Conservation (phyloP, 177 flowering plant species). For the Vitis hybrid region DNA sequence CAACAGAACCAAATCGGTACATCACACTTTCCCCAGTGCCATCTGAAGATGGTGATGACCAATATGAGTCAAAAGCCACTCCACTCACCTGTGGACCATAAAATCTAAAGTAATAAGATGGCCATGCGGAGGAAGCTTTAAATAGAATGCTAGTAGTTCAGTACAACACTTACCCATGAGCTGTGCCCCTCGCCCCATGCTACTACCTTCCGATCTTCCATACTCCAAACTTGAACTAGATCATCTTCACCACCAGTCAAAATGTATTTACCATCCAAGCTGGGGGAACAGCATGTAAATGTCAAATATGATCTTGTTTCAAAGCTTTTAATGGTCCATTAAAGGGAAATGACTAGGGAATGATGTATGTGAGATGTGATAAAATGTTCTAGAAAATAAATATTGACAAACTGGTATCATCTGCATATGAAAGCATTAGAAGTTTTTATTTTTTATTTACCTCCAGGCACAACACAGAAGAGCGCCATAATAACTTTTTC, state of each 20-base stretch:
- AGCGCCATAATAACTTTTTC: slow-evolving; percentile 98
- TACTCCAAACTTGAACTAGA: slow-evolving; percentile 97
- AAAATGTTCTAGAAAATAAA: not conserved
- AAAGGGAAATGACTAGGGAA: not conserved
- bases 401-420: not conserved
- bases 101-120: not conserved
- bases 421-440: not conserved
- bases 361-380: not conserved
- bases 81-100: slow-evolving; percentile 83
- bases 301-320: slow-evolving; percentile 10
- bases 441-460: slow-evolving; percentile 28
- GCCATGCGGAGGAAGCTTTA: not conserved
- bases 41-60: slow-evolving; percentile 90
- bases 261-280: slow-evolving; percentile 90
- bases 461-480: slow-evolving; percentile 97
- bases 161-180: slow-evolving; percentile 77
- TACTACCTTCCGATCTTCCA: slow-evolving; percentile 93
- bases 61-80: slow-evolving; percentile 94
- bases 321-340: not conserved
- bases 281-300: slow-evolving; percentile 29
- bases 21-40: slow-evolving; percentile 70
- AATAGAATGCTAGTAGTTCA: not conserved
- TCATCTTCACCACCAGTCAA: slow-evolving; percentile 99
- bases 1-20: slow-evolving; percentile 99
- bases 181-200: slow-evolving; percentile 99